Base-by-base conservation (phyloP, 2,329 filamentous ascomycete genomes). In the Beauveria medogensis region DNA sequence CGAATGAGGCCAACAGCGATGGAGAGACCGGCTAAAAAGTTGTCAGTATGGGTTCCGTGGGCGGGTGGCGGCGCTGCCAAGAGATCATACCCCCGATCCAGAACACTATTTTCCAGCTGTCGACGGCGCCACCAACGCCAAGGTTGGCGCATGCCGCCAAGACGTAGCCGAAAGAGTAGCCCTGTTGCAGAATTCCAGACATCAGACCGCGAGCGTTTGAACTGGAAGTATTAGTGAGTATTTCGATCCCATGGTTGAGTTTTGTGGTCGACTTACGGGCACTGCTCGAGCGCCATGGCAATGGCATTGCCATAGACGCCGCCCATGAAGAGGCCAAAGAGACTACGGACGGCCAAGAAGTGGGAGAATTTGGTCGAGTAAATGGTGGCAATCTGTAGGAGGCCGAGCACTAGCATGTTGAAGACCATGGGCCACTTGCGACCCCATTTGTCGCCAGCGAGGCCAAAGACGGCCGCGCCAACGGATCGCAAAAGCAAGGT, bases 341-440 rank as follows among this genome's bases (percentile, higher is more conserved):
- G 74, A 63, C 84, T 83, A 55, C 89, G 80, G 1, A 91, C 88
- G 9, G 84, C 88, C n/a, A 92, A 75, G 71, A 92, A 92, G 67
- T 90, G 83, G 59, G 81, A 72, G 70, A 91, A 94, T 0, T 87
- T 92, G 0, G 71, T 68, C 69, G 84, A 83, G 74, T 91, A 94
- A 66, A 91, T 91, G 20, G 91, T 94, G 26, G 85, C 89, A 62
- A 92, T 83, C 71, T 89, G 84, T 4, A 88, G 74, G 24, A 86
- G 65, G 48, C 86, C 86, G 3, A 90, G 78, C 26, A 91, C 75
- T 62, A 92, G 77, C 84, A 92, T 89, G 77, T 93, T 93, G 67
- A 84, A 67, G 9, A 92, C 86, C 87, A 92, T 90, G 50, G 90
- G 89, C 86, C 88, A 91, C 75, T 92, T 93, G 60, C 90, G 83